Evolutionary conservation across 148 eudicot species (phyloP), one percentile per base, ranked within the genome.

Genomic region (Persicaria tinctoria): DNA sequence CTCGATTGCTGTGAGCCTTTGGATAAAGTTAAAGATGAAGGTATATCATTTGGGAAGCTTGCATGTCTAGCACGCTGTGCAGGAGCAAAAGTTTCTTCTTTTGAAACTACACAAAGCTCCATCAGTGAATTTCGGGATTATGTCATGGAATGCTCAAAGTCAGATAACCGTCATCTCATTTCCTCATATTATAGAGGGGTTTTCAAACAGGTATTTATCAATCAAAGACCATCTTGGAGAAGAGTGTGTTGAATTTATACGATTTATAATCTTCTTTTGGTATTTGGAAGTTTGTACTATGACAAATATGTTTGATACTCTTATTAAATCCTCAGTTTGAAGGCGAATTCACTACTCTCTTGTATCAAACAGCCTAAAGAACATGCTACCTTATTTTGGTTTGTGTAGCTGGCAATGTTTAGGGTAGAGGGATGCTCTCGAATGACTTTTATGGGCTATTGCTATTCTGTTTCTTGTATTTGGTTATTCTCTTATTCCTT

Each of bases 1-100:
- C 75, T 86, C 74, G 89, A 86, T 54, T 86, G 86, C 20, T 86
- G 89, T 76, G 89, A 86, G 74, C 89, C 89, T 44, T 70, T 86
- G 44, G 85, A 80, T 56, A 82, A 82, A 55, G 81, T 83, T 71
- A 86, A 83, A 80, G 79, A 54, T 68, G 68, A 76, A 5, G 89
- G 89, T 5, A 83, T 86, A 62, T 83, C 89, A 47, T 86, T 86
- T 78, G 70, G 79, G 6, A 83, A 84, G 72, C 78, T 86, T 76
- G 89, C 79, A 53, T 86, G 86, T 72, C 51, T 86, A 78, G 89
- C 89, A 62, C 82, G 79, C 69, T 86, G 89, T 69, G 82, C 82
- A 70, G 89, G 89, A 81, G 89, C 86, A 47, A 78, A 79, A 50
- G 89, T 79, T 74, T 76, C 82, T 7, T 57, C 83, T n/a, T 86